Conservation (phyloP, 441 rosid species). For the Sinapis alba region DNA sequence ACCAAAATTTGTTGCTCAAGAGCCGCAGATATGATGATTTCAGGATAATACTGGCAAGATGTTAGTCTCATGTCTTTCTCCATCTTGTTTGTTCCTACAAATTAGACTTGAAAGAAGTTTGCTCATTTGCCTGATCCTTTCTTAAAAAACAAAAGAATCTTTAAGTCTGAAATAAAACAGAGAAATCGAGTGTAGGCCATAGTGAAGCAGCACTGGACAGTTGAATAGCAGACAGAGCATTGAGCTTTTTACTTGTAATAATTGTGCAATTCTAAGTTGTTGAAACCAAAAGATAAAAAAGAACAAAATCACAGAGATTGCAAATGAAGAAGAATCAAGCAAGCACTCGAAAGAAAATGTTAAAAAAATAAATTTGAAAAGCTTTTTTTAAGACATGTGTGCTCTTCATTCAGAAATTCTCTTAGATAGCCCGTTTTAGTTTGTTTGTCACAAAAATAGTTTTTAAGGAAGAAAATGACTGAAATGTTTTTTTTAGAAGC, state of each 20-base stretch:
- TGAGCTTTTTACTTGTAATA: not conserved
- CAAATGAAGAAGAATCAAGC: not conserved
- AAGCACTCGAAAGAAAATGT: not conserved
- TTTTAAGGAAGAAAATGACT: too few relatives aligned
- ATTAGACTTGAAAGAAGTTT: not conserved
- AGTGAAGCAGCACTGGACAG: not conserved
- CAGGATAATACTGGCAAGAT: not conserved
- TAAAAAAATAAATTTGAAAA: not conserved
- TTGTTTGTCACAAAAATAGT: too few relatives aligned
- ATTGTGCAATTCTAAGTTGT: not conserved
- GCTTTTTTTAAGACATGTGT: not conserved
- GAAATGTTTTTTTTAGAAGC: too few relatives aligned
- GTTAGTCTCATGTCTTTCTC: not conserved
- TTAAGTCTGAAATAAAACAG: not conserved
- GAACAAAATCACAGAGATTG: too few relatives aligned
- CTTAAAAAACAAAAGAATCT: not conserved
- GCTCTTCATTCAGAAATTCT: too few relatives aligned
- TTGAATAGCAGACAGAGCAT: not conserved
- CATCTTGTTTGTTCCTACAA: not conserved
- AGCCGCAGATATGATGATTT: not conserved
- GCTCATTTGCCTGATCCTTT: not conserved
- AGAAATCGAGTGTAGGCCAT: not conserved
- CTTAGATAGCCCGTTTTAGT: too few relatives aligned
- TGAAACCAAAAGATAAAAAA: not conserved
- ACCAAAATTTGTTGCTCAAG: constrained; percentile 10